Percentiles rank a stretch among this genome's conserved stretches.
Conservation (phyloP, 768 basidiomycete species). For the Boletus patriciae region DNA sequence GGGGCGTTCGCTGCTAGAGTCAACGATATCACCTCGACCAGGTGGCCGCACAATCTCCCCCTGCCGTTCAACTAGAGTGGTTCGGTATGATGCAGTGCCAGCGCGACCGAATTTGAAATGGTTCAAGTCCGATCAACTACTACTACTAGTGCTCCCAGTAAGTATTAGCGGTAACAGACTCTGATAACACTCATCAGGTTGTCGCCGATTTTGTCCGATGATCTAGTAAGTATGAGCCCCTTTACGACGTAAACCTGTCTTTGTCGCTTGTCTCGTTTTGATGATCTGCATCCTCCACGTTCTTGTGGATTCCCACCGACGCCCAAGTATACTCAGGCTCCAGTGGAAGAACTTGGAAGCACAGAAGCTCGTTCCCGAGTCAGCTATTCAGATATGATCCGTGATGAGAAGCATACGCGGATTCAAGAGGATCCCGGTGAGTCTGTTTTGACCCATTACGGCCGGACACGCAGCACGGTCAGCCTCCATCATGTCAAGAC, state of each 20-base stretch:
- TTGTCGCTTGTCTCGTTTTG: background rate
- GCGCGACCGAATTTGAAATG: background rate
- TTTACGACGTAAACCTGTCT: background rate
- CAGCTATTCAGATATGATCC: background rate
- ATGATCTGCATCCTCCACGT: background rate
- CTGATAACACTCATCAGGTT: too few species aligned
- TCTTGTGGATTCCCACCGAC: background rate
- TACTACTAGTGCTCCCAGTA: too few species aligned
- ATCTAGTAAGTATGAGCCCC: too few species aligned
- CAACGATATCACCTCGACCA: too few species aligned
- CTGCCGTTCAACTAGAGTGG: too few species aligned
- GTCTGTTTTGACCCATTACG: constrained; percentile 5
- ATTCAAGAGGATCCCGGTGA: background rate
- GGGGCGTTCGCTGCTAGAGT: too few species aligned
- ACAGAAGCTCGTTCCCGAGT: background rate
- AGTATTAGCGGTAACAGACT: too few species aligned
- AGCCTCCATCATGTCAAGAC: background rate
- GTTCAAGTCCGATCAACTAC: background rate
- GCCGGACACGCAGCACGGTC: background rate
- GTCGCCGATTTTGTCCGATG: too few species aligned
- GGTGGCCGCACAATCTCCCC: too few species aligned
- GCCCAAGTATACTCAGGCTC: background rate
- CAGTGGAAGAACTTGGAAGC: background rate
- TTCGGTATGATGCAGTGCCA: too few species aligned
- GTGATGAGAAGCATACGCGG: background rate